Base-by-base conservation (phyloP, 345 rosid genomes). In the Pugionium dolabratum region DNA sequence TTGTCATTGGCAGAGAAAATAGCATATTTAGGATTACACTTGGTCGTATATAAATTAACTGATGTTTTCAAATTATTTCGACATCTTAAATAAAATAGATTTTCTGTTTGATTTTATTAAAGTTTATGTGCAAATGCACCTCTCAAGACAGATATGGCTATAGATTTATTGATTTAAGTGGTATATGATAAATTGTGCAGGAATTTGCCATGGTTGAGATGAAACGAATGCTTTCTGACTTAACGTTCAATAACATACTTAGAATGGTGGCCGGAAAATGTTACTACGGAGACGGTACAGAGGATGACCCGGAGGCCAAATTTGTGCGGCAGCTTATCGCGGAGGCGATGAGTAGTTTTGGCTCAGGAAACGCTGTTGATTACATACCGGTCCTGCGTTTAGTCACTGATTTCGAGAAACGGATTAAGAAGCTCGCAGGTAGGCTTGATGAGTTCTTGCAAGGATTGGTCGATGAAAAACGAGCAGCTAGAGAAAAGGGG, bases 201-300 rank as follows among this genome's bases (percentile, higher is more conserved):
- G 71, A 8, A n/a, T 79, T 54, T 6, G 56, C 48, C 0, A 73
- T 51, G 55, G 79, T 83, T 33, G 85, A 79, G 69, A 55, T 75
- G 66, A 79, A 30, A 55, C 34, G 78, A 4, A 68, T 67, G 58
- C 66, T 83, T 29, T 29, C 54, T 30, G 73, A 81, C 30, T 7
- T 83, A 54, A 72, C 75, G 0, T 77, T 79, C 45, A 81, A 79
- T 51, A 67, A 62, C 33, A 59, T 83, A 36, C 57, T 77, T 66
- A 75, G 76, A 71, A 80, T 81, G 80, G 32, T 79, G 26, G 74
- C 78, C 0, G 79, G 87, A 31, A 83, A 77, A 62, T 55, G 77
- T 64, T 86, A 79, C 66, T 79, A 73, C 18, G 85, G 88, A 8
- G 81, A 69, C 2, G 79, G 71, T 9, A 75, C 35, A 18, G 57